Evolutionary conservation across 768 basidiomycete species (phyloP).

Genomic region (Kwoniella dendrophila): DNA sequence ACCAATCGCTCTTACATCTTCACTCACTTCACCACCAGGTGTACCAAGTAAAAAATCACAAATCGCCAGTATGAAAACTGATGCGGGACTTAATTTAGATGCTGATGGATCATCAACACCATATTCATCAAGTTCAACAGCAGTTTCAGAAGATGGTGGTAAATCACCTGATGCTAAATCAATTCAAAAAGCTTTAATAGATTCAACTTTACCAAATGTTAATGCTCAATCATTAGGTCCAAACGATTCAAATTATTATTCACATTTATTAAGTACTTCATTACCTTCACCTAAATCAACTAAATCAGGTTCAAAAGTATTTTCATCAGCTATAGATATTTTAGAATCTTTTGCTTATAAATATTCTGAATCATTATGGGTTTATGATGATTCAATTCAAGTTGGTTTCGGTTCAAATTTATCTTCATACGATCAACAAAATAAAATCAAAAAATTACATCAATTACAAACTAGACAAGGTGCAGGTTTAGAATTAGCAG

Average conservation of each 20-base stretch:
- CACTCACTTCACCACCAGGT: constrained; percentile 48
- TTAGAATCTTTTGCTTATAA: constrained; percentile 46
- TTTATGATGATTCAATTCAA: constrained; percentile 51
- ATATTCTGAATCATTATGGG: constrained; percentile 43
- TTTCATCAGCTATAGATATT: constrained; percentile 44
- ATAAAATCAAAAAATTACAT: constrained; percentile 33
- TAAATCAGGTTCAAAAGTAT: constrained; percentile 44
- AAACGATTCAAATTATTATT: constrained; percentile 38
- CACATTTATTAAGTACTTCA: constrained; percentile 36
- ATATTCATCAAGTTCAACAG: constrained; percentile 45
- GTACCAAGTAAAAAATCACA: constrained; percentile 33
- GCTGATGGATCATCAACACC: constrained; percentile 43
- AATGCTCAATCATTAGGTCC: constrained; percentile 16
- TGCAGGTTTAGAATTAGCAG: constrained; percentile 48
- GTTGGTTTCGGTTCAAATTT: constrained; percentile 49
- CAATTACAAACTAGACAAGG: constrained; percentile 44
- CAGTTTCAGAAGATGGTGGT: constrained; percentile 45
- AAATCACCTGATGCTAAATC: constrained; percentile 19
- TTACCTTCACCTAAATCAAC: constrained; percentile 28
- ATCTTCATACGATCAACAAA: constrained; percentile 8
- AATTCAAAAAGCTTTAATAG: constrained; percentile 25
- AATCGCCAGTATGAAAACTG: constrained; percentile 33
- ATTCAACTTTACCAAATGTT: constrained; percentile 27
- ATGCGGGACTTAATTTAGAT: constrained; percentile 38
- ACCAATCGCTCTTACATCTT: constrained; percentile 40